These are phyloP conservation scores for Ulota crispa DNA, from an alignment of 225 moss, liverwort and hornwort species.

Conservation along the genomic window DNA sequence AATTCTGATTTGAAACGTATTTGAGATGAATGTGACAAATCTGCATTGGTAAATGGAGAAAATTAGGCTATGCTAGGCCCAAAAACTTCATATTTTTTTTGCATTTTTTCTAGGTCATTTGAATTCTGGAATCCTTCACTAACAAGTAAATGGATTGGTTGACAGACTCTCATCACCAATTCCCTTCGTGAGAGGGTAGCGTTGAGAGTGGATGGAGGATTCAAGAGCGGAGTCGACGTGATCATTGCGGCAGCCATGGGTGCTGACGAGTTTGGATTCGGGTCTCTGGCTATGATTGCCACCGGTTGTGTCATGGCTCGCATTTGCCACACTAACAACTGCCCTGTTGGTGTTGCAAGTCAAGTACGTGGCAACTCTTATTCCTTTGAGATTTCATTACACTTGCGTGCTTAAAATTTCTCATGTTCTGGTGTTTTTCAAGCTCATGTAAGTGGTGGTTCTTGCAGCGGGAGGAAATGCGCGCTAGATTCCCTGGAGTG, in stretches of 20 bases:
- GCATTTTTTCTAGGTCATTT: not conserved
- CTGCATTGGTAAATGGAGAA: not conserved
- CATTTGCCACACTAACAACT: conserved; percentile 98
- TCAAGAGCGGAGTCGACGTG: conserved; percentile 98
- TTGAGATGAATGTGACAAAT: not conserved
- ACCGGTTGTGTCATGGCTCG: conserved; percentile 99
- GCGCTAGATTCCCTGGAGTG: conserved; percentile 93
- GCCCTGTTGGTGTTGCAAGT: conserved; percentile 99
- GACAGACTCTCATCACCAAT: conserved; percentile 76
- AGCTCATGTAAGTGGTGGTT: conserved; percentile 6
- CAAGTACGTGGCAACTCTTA: conserved; percentile 52
- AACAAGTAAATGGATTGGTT: not conserved
- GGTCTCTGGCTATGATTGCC: conserved; percentile 98
- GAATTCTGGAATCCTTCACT: conserved; percentile 42
- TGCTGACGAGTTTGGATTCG: conserved; percentile 94
- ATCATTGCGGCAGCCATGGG: conserved; percentile 92
- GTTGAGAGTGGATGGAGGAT: conserved; percentile 89
- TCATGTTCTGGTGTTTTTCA: not conserved
- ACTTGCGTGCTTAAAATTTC: not conserved
- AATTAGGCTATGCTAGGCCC: conserved; percentile 40
- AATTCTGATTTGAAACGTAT: not conserved
- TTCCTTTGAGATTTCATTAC: not conserved
- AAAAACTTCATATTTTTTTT: conserved; percentile 25
- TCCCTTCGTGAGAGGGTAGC: conserved; percentile 90
- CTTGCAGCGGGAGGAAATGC: conserved; percentile 89